Evolutionary conservation across 495 filamentous ascomycete species (phyloP).

Genomic region (Neurospora discreta): DNA sequence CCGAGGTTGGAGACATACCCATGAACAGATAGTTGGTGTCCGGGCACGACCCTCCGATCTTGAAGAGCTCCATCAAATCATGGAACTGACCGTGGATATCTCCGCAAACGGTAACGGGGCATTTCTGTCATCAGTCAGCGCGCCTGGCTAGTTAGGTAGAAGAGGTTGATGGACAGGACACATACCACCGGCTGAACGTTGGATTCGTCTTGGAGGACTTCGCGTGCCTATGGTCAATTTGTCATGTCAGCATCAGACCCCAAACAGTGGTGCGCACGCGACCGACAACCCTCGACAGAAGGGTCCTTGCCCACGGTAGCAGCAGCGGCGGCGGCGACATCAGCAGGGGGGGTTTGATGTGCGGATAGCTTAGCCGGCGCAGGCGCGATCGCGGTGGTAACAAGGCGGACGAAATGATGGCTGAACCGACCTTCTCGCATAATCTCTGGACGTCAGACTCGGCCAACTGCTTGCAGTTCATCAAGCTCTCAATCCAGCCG

Average conservation of each 20-base stretch:
- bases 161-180: constrained; percentile 9
- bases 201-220: constrained; percentile 92
- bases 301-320: background rate
- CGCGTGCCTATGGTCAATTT: constrained; percentile 59
- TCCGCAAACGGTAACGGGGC: constrained; percentile 85
- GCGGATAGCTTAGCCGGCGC: background rate
- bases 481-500: constrained; percentile 96
- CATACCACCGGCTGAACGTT: constrained; percentile 98
- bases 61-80: constrained; percentile 90
- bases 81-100: constrained; percentile 94
- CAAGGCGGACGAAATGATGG: background rate
- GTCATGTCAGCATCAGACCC: background rate
- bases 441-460: constrained; percentile 91
- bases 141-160: background rate
- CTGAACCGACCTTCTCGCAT: constrained; percentile 73
- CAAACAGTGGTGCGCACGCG: constrained; percentile 6
- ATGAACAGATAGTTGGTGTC: constrained; percentile 96
- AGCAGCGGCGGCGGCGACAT: background rate
- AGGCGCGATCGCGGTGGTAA: background rate
- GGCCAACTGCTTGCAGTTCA: constrained; percentile 95
- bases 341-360: background rate
- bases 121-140: constrained; percentile 51
- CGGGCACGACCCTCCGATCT: constrained; percentile 81
- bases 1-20: constrained; percentile 43
- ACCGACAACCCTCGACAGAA: constrained; percentile 1